Evolutionary conservation across 805 yeast genomes (phyloP).

Genomic region (Zygosaccharomyces bisporus): DNA sequence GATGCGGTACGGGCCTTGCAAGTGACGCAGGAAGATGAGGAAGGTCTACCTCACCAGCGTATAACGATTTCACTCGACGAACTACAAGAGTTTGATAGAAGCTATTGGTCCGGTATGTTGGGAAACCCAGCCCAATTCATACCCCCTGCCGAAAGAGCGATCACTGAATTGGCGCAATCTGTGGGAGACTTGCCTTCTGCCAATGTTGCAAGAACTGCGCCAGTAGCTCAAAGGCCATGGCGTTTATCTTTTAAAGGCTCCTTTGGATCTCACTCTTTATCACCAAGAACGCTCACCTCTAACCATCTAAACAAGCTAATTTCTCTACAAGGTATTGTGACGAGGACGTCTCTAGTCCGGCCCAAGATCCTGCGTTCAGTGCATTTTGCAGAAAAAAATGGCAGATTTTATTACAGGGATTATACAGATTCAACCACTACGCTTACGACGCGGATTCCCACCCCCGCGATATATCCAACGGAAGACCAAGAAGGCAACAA

Average conservation of each 20-base stretch:
- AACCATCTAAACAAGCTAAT: constrained; percentile 73
- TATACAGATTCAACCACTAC: constrained; percentile 91
- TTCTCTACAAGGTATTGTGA: constrained; percentile 91
- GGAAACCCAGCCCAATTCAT: constrained; percentile 75
- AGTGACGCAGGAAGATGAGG: constrained; percentile 26
- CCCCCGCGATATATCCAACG: constrained; percentile 86
- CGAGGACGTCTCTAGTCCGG: constrained; percentile 86
- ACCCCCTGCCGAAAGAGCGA: constrained; percentile 86
- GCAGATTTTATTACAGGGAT: constrained; percentile 83
- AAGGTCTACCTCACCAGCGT: constrained; percentile 40
- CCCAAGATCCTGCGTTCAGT: constrained; percentile 91
- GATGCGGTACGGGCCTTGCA: constrained; percentile 72
- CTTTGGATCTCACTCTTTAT: constrained; percentile 80
- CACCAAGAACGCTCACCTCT: constrained; percentile 84
- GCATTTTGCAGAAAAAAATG: constrained; percentile 83
- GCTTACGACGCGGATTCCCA: constrained; percentile 44
- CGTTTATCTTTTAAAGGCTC: constrained; percentile 84
- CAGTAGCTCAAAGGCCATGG: constrained; percentile 43
- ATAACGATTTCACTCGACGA: constrained; percentile 80
- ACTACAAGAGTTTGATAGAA: constrained; percentile 74
- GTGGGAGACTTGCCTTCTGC: constrained; percentile 37
- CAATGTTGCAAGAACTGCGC: constrained; percentile 44
- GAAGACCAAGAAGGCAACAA: constrained; percentile 91
- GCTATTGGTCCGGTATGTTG: constrained; percentile 72
- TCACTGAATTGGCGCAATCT: constrained; percentile 72